Base-by-base conservation (phyloP, 2,329 filamentous ascomycete species). In the Sporothrix humicola region DNA sequence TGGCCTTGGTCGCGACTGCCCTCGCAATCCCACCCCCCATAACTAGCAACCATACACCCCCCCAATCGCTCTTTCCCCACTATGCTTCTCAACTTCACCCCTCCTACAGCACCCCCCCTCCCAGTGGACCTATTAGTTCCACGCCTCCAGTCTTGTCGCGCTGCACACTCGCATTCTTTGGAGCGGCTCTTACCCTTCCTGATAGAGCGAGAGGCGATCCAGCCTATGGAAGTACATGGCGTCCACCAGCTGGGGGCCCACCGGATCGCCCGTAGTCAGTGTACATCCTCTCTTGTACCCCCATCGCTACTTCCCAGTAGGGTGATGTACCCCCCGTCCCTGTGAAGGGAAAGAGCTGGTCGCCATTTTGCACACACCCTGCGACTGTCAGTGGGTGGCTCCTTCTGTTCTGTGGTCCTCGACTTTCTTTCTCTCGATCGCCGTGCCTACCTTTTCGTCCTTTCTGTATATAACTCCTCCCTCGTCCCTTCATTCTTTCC, bases 401-500 rank as follows among this genome's bases (percentile, higher is more conserved):
- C 56, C 56, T 71, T 61, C 52, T 52, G 58, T 52, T 17, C 20
- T 56, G 3, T 61, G 50, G 9, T 42, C 23, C 61, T 66, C 20
- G n/a, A 66, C 59, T 46, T 23, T 54, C 58, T 52, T 54, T 63
- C 69, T 71, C 58, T 59, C 31, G 69, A 71, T 71, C 69, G 69
- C n/a, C 71, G 59, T 66, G 52, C 23, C 26, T 54, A 15, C 48
- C 59, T 44, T 42, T 48, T 5, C 31, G 31, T 37, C 31, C 31
- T 37, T 23, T 37, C 31, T 8, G 23, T 69, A 71, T 73, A 74
- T 69, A 74, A 73, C 73, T 65, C 54, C 66, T 72, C 73, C 69
- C 72, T 73, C 71, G 68, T 72, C 72, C 73, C 71, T 74, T 73
- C 72, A 69, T 73, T 74, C 73, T 73, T 71, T 48, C 58, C 71